Percentiles rank a stretch among this genome's conserved stretches.
phyloP scores from a whole-genome alignment of 495 filamentous ascomycete genomes.

The Aspergillus haitiensis region DNA sequence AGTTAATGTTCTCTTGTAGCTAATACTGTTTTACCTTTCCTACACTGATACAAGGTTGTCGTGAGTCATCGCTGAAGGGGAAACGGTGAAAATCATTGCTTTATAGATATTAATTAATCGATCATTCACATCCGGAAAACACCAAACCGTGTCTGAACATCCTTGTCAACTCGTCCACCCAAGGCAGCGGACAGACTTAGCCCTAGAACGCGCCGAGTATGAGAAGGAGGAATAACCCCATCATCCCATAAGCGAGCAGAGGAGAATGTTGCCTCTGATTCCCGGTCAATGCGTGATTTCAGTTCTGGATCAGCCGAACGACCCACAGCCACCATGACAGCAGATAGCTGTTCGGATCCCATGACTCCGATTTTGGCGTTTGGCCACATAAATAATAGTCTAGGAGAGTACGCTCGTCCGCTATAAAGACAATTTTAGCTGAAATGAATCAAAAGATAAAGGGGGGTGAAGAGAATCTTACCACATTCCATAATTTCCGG shows the following conservation, averaged over 20 bases:
- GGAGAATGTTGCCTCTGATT: constrained; percentile 86
- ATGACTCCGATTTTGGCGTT: constrained; percentile 94
- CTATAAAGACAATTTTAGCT: constrained; percentile 37
- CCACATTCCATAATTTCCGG: constrained; percentile 83
- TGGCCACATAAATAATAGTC: constrained; percentile 97
- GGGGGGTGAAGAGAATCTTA: constrained; percentile 36
- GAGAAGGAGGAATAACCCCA: constrained; percentile 85
- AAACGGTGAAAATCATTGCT: too few species aligned
- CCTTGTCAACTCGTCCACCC: constrained; percentile 59
- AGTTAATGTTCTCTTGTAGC: too few species aligned
- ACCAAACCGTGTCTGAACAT: constrained; percentile 75
- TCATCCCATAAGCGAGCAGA: constrained; percentile 94
- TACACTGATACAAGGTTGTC: too few species aligned
- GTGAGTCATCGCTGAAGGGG: too few species aligned
- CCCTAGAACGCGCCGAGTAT: constrained; percentile 82
- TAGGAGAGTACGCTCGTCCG: constrained; percentile 88
- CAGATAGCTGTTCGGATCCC: constrained; percentile 88
- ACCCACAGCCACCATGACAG: constrained; percentile 94
- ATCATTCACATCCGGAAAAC: constrained; percentile 86
- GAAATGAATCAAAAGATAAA: neutral
- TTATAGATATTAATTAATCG: too few species aligned
- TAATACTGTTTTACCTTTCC: too few species aligned
- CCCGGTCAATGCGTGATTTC: constrained; percentile 80
- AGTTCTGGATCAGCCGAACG: constrained; percentile 78
- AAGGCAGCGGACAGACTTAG: constrained; percentile 78